Evolutionary conservation across 2,329 filamentous ascomycete genomes (phyloP), one percentile per base, ranked within the genome.

Genomic region (Aspergillus puulaauensis): DNA sequence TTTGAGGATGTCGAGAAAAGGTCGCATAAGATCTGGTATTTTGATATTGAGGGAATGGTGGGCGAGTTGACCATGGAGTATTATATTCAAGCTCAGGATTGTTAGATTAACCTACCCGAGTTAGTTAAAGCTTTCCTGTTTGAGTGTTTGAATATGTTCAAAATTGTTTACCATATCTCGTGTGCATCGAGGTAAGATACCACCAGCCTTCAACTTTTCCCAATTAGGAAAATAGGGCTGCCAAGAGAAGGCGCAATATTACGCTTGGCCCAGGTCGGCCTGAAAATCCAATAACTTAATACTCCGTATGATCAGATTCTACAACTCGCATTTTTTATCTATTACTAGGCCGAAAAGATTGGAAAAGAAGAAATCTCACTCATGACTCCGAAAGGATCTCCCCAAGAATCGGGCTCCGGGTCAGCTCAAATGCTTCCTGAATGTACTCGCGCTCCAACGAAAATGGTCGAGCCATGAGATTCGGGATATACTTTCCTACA

Each of bases 361-460:
- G 35, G 6, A 12, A n/a, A 37, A 37, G 14, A 5, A 50, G 31
- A 37, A 27, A 31, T 11, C 27, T 3, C 9, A 35, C 27, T 52
- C 50, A 21, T 40, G 37, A 35, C 15, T 44, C 57, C 12, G 41
- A 46, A 17, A 65, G 14, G 0, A 65, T 62, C 41, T 63, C 54
- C 4, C 27, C 57, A 27, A 66, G 17, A 12, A 66, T 44, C 8
- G 63, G 60, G 40, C 64, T 66, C 8, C 54, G 96, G 54, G 93
- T 98, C 73, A 98, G 77, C 68, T 86, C 86, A 79, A 96, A 96
- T 52, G 97, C 93, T 70, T 97, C 93, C 83, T 96, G 91, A 78
- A 98, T 97, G 80, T 98, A 98, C 79, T 96, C 92, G 82, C 91
- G 95, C 57, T 91, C 96, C 63, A 97, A 80, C 73, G 91, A 91